These are phyloP conservation scores for Chlorella sp. DNA, from an alignment of 139 green algal genomes.

Conservation along the genomic window DNA sequence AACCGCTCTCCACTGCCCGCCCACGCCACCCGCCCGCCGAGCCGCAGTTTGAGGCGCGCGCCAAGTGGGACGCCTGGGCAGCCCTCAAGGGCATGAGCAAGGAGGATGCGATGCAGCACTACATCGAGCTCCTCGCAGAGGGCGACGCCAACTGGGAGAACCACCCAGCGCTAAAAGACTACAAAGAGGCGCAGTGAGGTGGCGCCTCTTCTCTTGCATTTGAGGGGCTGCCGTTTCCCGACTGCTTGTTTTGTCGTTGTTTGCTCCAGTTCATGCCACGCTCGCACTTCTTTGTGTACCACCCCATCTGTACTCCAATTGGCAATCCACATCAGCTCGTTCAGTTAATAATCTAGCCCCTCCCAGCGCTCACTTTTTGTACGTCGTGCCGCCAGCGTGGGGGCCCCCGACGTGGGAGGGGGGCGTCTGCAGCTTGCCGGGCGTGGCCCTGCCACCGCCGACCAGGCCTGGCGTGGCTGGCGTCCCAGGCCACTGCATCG, in stretches of 20 bases:
- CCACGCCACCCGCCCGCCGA: too few relatives aligned
- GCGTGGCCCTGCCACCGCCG: too few relatives aligned
- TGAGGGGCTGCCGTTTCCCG: too few relatives aligned
- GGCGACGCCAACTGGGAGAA: constrained; percentile 62
- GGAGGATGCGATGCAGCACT: constrained; percentile 76
- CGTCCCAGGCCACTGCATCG: constrained; percentile 15
- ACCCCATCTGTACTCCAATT: too few relatives aligned
- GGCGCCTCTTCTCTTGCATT: neutral
- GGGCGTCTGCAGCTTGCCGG: neutral
- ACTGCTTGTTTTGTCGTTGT: too few relatives aligned
- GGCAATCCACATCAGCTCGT: too few relatives aligned
- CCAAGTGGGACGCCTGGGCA: constrained; percentile 76
- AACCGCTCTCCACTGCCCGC: too few relatives aligned
- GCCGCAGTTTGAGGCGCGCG: constrained; percentile 61
- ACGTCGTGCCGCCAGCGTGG: constrained; percentile 2
- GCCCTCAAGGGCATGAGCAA: constrained; percentile 71
- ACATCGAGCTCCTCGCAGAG: constrained; percentile 62
- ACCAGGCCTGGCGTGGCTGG: neutral
- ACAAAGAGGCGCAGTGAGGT: constrained; percentile 31
- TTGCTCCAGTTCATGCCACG: too few relatives aligned
- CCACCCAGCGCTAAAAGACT: constrained; percentile 52
- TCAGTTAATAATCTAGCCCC: too few relatives aligned
- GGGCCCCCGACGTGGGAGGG: neutral
- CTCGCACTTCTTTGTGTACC: too few relatives aligned
- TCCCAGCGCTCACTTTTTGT: constrained; percentile 13